Evolutionary conservation across 2,329 filamentous ascomycete species (phyloP), one percentile per base, ranked within the genome.

Genomic region (Xylaria sp.): DNA sequence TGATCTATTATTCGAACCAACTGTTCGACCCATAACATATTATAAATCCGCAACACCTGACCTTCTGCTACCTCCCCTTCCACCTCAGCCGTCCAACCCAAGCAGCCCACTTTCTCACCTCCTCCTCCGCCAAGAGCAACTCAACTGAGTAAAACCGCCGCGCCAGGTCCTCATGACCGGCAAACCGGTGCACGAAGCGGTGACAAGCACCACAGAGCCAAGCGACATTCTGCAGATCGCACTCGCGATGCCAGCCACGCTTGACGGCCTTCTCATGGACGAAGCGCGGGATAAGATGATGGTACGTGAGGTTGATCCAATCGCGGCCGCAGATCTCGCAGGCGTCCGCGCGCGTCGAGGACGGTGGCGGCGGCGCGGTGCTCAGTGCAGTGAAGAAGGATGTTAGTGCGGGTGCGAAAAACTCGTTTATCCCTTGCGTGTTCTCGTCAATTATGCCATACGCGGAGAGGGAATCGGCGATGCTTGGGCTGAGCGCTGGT

Each of bases 141-240:
- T 93, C 90, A 5, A 94, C 83, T 0, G 85, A 92, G 74, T 85
- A 91, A 71, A 81, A 91, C 57, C 86, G 76, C 66, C 82, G 79
- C 11, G 91, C 91, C 66, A 96, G 75, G 67, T 89, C 89, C 79
- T 95, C 91, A 70, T 94, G 91, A 3, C 76, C 79, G 39, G 84
- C 87, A 69, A 92, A 83, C 46, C 84, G 77, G 76, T 95, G 91
- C 71, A 95, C 90, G 71, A 91, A 92, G 48, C 82, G 84, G 76
- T 96, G 91, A 69, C 91, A 96, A 2, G 90, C 88, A 54, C 90
- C 80, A 74, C 91, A 95, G 65, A 96, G 74, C 91, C 91, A 95
- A 10, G 91, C 91, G 18, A 94, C 91, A 70, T 86, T 91, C 68
- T 90, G 85, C 72, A 95, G 72, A 74, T 86, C 83, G 72, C 90